phyloP scores from a whole-genome alignment of 2,329 filamentous ascomycete genomes.

The Sporothrix sp. region DNA sequence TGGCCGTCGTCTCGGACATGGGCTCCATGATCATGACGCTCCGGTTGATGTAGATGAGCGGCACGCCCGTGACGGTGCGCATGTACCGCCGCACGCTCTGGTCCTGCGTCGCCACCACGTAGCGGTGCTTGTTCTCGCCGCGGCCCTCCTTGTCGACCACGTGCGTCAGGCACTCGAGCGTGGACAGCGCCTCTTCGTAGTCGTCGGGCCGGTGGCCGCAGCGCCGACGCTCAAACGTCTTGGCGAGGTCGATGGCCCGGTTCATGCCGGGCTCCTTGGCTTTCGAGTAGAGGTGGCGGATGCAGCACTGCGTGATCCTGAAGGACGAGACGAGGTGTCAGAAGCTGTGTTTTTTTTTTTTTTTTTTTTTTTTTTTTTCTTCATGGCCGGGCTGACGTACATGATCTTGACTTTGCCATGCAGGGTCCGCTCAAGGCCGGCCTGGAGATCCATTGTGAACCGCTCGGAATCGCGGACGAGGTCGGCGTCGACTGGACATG shows the following conservation, averaged over 20 bases:
- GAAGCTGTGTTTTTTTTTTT: neutral
- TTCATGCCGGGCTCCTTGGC: slow-evolving; percentile 3
- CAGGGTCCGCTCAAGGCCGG: slow-evolving; percentile 68
- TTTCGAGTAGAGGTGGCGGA: slow-evolving; percentile 20
- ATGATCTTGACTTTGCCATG: slow-evolving; percentile 76
- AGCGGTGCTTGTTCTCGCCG: slow-evolving; percentile 66
- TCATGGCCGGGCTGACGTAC: no score
- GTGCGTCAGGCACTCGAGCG: slow-evolving; percentile 58
- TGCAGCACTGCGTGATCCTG: slow-evolving; percentile 19
- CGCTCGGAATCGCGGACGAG: slow-evolving; percentile 72
- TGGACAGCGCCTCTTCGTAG: slow-evolving; percentile 59
- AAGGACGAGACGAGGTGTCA: neutral
- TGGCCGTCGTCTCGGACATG: slow-evolving; percentile 55
- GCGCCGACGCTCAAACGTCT: slow-evolving; percentile 60
- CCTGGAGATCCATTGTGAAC: slow-evolving; percentile 83
- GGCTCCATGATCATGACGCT: slow-evolving; percentile 67
- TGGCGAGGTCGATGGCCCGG: slow-evolving; percentile 63
- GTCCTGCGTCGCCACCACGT: slow-evolving; percentile 68
- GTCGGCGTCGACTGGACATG: slow-evolving; percentile 61
- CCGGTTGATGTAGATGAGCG: slow-evolving; percentile 54
- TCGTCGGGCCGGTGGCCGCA: slow-evolving; percentile 69
- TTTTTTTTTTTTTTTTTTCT: no score
- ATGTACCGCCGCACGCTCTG: slow-evolving; percentile 52
- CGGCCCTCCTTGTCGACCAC: slow-evolving; percentile 66
- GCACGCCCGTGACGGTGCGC: slow-evolving; percentile 60